Evolutionary conservation across 805 yeast genomes (phyloP).

Genomic region (Candida piceae): DNA sequence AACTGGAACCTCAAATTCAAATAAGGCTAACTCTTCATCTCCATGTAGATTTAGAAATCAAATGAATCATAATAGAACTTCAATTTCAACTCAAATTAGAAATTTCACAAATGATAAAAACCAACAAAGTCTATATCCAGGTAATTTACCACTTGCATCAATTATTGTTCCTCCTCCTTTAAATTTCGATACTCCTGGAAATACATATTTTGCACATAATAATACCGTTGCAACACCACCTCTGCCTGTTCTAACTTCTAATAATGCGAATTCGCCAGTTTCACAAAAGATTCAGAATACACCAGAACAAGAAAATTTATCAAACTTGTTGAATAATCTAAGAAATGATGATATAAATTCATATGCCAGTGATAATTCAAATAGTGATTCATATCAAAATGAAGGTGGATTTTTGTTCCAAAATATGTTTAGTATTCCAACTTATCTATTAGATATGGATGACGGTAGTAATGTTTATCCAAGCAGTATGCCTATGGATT

Average conservation of each 20-base stretch:
- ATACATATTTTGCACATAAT: neutral
- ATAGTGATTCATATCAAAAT: conserved; percentile 5
- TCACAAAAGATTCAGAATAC: neutral
- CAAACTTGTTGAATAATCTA: neutral
- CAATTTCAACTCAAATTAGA: neutral
- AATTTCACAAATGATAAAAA: neutral
- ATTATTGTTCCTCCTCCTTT: conserved; percentile 9
- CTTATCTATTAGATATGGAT: conserved; percentile 23
- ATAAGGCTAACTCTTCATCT: neutral
- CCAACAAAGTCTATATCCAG: neutral
- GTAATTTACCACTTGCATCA: conserved; percentile 10
- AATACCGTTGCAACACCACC: neutral
- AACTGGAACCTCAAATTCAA: too few relatives aligned
- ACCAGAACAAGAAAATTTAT: neutral
- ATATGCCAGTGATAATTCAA: conserved; percentile 9
- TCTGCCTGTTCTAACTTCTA: neutral
- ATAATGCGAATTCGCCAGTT: too few relatives aligned
- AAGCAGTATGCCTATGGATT: conserved; percentile 3
- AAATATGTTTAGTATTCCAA: conserved; percentile 30
- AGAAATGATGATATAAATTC: conserved; percentile 5
- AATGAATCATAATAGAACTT: neutral
- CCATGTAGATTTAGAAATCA: neutral
- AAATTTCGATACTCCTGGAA: conserved; percentile 1
- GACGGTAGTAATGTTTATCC: conserved; percentile 1
- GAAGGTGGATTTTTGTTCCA: conserved; percentile 23